Percentiles rank a stretch among this genome's conserved stretches.
phyloP scores from a whole-genome alignment of 768 basidiomycete species.

The Mycena kentingensis region DNA sequence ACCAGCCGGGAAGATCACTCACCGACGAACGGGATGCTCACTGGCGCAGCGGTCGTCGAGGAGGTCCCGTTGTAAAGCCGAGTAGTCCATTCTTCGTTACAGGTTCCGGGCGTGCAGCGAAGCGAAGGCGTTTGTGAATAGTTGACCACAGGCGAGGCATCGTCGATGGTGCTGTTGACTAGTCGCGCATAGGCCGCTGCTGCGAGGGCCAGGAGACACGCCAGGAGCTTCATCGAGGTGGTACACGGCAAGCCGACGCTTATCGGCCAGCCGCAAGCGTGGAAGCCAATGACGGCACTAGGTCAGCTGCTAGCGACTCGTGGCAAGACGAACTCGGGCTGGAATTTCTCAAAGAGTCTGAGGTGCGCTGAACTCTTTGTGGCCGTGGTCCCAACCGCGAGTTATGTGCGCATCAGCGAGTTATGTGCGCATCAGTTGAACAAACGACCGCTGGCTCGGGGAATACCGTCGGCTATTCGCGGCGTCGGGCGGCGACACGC shows the following conservation, averaged over 20 bases:
- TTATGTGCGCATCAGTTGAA: too few relatives aligned
- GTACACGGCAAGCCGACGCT: neutral
- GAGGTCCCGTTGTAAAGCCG: conserved; percentile 10
- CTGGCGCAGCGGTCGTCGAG: neutral
- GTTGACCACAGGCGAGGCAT: neutral
- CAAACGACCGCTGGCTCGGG: too few relatives aligned
- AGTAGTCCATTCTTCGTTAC: neutral
- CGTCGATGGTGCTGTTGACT: neutral
- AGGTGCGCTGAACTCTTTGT: too few relatives aligned
- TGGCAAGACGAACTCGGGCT: too few relatives aligned
- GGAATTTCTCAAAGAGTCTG: too few relatives aligned
- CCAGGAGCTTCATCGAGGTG: neutral
- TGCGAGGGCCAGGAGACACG: neutral
- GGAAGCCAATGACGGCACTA: neutral
- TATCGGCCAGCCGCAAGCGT: too few relatives aligned
- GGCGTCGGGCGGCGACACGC: neutral
- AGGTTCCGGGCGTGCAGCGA: neutral
- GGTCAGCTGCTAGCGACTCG: neutral
- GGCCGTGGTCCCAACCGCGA: too few relatives aligned
- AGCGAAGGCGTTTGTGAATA: neutral
- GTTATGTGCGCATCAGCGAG: too few relatives aligned
- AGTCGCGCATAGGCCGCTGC: neutral
- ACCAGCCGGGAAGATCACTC: neutral
- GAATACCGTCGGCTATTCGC: neutral
- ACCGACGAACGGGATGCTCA: conserved; percentile 10